These are phyloP conservation scores for Ammopiptanthus mongolicus DNA, from an alignment of 306 rosid species.

Conservation along the genomic window DNA sequence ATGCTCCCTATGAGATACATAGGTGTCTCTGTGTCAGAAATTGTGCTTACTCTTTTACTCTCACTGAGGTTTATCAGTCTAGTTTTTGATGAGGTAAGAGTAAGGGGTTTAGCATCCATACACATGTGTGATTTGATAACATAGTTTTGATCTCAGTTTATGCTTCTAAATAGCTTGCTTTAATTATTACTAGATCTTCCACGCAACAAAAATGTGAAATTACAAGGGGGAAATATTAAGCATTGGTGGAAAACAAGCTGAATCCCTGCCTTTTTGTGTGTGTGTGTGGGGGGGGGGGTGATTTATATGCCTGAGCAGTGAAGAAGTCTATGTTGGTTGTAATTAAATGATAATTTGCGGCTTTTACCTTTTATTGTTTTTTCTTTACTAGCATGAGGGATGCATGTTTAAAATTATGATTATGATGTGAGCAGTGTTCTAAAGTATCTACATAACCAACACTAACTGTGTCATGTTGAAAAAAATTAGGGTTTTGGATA, in stretches of 20 bases:
- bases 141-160: neutral
- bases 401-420: neutral
- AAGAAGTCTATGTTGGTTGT: neutral
- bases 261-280: too few species aligned
- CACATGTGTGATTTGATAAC: neutral
- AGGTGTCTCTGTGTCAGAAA: constrained; percentile 91
- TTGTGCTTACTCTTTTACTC: constrained; percentile 83
- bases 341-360: neutral
- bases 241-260: neutral
- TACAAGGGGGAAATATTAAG: neutral
- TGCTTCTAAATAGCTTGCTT: neutral
- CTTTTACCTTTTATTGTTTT: neutral
- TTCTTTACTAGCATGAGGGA: neutral
- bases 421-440: neutral
- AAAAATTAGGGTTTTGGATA: neutral
- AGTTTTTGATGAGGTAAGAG: constrained; percentile 85
- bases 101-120: neutral
- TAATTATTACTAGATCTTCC: constrained; percentile 1
- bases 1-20: constrained; percentile 72
- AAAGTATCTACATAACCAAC: neutral
- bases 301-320: neutral
- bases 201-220: neutral
- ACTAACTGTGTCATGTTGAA: neutral
- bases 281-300: too few species aligned
- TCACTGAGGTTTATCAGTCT: constrained; percentile 85